phyloP scores from a whole-genome alignment of 345 rosid genomes.

The Rubroshorea leprosula region DNA sequence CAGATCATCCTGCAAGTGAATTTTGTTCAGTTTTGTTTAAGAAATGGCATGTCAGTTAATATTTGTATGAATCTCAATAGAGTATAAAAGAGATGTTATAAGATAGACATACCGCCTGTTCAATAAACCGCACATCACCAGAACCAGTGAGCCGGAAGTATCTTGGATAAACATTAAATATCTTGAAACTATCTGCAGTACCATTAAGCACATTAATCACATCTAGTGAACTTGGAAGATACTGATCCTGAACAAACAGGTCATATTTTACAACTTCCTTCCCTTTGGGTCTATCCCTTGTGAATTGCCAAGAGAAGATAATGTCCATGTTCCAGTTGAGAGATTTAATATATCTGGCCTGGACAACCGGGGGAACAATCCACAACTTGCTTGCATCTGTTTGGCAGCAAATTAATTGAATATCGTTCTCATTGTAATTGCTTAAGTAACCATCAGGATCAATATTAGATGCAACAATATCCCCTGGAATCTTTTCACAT shows the following conservation, averaged over 20 bases:
- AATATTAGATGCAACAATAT: constrained; percentile 30
- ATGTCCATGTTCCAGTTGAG: constrained; percentile 59
- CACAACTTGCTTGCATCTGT: constrained; percentile 78
- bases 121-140: constrained; percentile 85
- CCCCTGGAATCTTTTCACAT: constrained; percentile 76
- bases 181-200: constrained; percentile 65
- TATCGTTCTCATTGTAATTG: constrained; percentile 68
- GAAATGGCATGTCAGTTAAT: background rate
- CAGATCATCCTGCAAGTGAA: constrained; percentile 42
- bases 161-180: constrained; percentile 73
- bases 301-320: constrained; percentile 72
- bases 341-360: constrained; percentile 59
- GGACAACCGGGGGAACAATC: constrained; percentile 83
- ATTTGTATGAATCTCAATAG: background rate
- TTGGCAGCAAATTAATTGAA: constrained; percentile 95
- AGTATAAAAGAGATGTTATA: background rate
- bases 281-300: constrained; percentile 93
- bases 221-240: constrained; percentile 72
- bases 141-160: constrained; percentile 82
- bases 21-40: constrained; percentile 1
- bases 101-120: constrained; percentile 56
- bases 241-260: constrained; percentile 38
- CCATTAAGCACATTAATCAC: constrained; percentile 82
- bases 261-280: constrained; percentile 80
- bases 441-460: constrained; percentile 64